Evolutionary conservation across 2,329 filamentous ascomycete genomes (phyloP).

Genomic region (Bimuria novae-zelandiae): DNA sequence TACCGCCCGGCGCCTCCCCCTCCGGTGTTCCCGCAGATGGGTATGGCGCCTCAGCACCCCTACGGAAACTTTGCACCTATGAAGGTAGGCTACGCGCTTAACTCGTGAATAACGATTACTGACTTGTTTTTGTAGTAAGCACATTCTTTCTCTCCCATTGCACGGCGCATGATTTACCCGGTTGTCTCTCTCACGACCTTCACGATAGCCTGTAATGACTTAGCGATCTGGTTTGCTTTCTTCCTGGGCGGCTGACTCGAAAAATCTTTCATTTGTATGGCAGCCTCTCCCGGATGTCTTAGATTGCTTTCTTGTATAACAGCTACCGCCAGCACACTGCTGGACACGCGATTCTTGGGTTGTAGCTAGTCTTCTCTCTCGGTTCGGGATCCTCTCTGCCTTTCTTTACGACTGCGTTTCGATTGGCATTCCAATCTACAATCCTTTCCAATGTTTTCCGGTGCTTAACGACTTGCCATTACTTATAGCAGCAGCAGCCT

Average conservation of each 20-base stretch:
- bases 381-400: constrained; percentile 39
- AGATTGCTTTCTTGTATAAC: constrained; percentile 46
- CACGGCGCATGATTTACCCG: constrained; percentile 41
- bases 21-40: constrained; percentile 73
- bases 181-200: constrained; percentile 43
- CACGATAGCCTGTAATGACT: constrained; percentile 46
- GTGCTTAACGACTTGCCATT: constrained; percentile 37
- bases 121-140: constrained; percentile 40
- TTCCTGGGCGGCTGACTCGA: constrained; percentile 39
- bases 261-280: constrained; percentile 48
- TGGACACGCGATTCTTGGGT: constrained; percentile 36
- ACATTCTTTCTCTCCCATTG: constrained; percentile 44
- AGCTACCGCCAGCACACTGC: constrained; percentile 40
- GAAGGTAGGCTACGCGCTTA: constrained; percentile 56
- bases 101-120: constrained; percentile 10
- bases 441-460: constrained; percentile 28
- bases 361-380: constrained; percentile 42
- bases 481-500: constrained; percentile 27
- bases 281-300: constrained; percentile 40
- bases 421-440: constrained; percentile 46
- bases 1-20: constrained; percentile 91
- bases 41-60: constrained; percentile 66
- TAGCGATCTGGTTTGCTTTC: constrained; percentile 44
- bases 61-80: constrained; percentile 70
- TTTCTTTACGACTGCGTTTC: constrained; percentile 42